phyloP scores from a whole-genome alignment of 164 flowering plant genomes.

The Piper betle region DNA sequence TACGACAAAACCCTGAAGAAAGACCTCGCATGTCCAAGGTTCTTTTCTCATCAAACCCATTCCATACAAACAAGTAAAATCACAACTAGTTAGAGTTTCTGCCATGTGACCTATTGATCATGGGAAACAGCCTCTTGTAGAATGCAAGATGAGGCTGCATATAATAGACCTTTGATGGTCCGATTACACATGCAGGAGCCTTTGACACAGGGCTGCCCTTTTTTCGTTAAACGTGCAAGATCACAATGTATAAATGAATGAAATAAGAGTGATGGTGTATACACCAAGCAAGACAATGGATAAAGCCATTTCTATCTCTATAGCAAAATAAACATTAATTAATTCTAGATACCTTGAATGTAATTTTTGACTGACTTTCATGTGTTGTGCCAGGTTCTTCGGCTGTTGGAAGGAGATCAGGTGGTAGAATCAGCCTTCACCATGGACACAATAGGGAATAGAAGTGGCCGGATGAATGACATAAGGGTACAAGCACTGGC shows the following conservation, averaged over 20 bases:
- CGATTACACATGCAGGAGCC: too few relatives aligned
- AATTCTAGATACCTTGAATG: neutral
- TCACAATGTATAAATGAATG: too few relatives aligned
- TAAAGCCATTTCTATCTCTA: neutral
- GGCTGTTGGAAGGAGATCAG: conserved; percentile 59
- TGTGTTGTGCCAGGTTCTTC: conserved; percentile 37
- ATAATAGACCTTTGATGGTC: too few relatives aligned
- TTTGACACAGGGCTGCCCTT: too few relatives aligned
- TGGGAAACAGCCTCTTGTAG: too few relatives aligned
- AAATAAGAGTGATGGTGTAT: too few relatives aligned
- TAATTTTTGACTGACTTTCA: neutral
- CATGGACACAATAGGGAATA: conserved; percentile 31
- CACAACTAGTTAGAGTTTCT: too few relatives aligned
- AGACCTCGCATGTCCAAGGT: conserved; percentile 31
- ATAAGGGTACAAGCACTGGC: neutral
- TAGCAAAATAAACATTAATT: neutral
- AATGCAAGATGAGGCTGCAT: too few relatives aligned
- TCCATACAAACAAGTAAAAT: neutral
- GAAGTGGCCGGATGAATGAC: neutral
- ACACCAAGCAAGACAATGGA: too few relatives aligned
- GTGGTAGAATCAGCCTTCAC: conserved; percentile 21
- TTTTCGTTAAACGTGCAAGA: too few relatives aligned
- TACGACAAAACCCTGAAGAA: conserved; percentile 14
- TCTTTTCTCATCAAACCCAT: neutral
- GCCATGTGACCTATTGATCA: neutral